A percentile compares a stretch with the other conserved stretches of the same genome.
phyloP scores from a whole-genome alignment of 352 stramenopile species.

The Globisporangium carolinianum region DNA sequence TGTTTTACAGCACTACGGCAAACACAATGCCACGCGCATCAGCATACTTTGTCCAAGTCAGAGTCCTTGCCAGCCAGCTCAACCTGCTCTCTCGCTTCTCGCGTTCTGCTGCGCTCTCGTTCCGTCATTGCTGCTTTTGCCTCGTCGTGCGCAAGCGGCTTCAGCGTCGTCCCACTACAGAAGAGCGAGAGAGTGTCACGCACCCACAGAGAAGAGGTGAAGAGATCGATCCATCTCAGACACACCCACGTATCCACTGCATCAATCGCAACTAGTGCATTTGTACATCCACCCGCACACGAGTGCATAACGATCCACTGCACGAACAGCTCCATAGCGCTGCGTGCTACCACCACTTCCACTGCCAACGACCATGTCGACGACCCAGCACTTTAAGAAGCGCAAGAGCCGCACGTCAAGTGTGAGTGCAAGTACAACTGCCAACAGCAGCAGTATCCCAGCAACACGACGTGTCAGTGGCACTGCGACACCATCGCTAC shows the following conservation, averaged over 20 bases:
- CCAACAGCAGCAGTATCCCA: background rate
- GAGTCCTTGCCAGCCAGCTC: background rate
- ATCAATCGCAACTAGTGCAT: too few relatives aligned
- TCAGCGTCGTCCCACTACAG: background rate
- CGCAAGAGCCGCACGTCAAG: constrained; percentile 43
- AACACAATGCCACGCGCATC: too few relatives aligned
- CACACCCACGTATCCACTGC: background rate
- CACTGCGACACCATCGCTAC: background rate
- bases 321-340: background rate
- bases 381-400: constrained; percentile 67
- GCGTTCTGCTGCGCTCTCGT: constrained; percentile 3
- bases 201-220: background rate
- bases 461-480: background rate
- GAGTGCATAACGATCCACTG: too few relatives aligned
- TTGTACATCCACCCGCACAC: too few relatives aligned
- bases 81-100: background rate
- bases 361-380: constrained; percentile 21
- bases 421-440: background rate
- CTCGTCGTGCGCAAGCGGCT: constrained; percentile 37
- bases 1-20: too few relatives aligned
- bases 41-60: background rate
- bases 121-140: constrained; percentile 56
- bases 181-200: background rate
- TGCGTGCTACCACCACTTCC: background rate
- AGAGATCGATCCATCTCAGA: constrained; percentile 8